phyloP scores from a whole-genome alignment of 192 early-diverging fungal species.

The Coemansia asiatica region DNA sequence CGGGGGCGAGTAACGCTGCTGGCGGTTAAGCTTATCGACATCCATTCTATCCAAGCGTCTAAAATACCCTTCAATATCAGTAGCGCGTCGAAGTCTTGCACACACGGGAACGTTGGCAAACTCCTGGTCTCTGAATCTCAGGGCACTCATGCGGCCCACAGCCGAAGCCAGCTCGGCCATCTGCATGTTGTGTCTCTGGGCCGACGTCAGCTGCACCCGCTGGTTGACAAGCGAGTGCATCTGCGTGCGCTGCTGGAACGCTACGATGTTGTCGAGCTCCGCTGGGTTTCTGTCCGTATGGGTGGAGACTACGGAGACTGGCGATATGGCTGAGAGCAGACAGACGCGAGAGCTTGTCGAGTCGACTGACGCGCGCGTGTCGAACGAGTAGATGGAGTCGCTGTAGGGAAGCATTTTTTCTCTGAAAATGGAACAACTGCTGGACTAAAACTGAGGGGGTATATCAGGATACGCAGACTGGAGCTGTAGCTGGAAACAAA shows the following conservation, averaged over 20 bases:
- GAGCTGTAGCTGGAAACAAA: not conserved
- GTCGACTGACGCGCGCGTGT: conserved; percentile 33
- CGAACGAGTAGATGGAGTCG: conserved; percentile 26
- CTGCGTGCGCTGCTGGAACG: conserved; percentile 5
- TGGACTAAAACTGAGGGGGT: too few species aligned
- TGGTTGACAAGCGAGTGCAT: conserved; percentile 23
- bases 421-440: not conserved
- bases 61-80: conserved; percentile 45
- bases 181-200: conserved; percentile 39
- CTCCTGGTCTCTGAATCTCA: conserved; percentile 48
- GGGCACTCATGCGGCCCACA: conserved; percentile 38
- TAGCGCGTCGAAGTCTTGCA: conserved; percentile 21
- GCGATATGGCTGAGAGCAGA: conserved; percentile 14
- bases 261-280: not conserved
- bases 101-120: conserved; percentile 3
- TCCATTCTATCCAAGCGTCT: conserved; percentile 25
- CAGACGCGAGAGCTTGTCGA: conserved; percentile 31
- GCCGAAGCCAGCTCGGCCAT: conserved; percentile 34
- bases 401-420: conserved; percentile 6
- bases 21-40: conserved; percentile 24
- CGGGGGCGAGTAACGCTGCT: conserved; percentile 27
- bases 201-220: conserved; percentile 34
- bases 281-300: not conserved
- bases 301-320: not conserved
- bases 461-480: not conserved